Conservation (phyloP, 768 basidiomycete species). For the Lactarius quietus region DNA sequence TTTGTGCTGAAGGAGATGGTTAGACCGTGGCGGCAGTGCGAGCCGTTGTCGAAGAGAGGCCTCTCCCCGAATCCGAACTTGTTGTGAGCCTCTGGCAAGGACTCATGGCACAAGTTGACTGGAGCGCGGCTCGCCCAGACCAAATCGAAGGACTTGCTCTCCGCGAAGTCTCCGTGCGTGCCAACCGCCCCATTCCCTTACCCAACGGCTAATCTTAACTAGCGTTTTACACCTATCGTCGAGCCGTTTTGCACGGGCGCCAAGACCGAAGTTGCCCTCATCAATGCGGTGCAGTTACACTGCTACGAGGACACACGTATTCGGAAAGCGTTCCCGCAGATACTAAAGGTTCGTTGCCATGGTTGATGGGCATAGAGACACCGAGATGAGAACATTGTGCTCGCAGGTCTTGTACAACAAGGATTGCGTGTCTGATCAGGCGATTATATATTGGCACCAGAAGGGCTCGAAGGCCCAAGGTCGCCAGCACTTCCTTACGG, state of each 20-base stretch:
- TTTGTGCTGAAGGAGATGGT: background rate
- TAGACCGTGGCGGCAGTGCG: conserved; percentile 79
- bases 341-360: conserved; percentile 65
- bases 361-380: background rate
- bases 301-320: conserved; percentile 96
- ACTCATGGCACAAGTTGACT: conserved; percentile 83
- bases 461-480: conserved; percentile 97
- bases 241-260: conserved; percentile 87
- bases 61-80: conserved; percentile 84
- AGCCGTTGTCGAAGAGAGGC: conserved; percentile 64
- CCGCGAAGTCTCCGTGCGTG: conserved; percentile 75
- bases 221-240: conserved; percentile 83
- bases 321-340: conserved; percentile 92
- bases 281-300: conserved; percentile 93
- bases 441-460: conserved; percentile 97
- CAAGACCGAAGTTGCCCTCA: conserved; percentile 89
- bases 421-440: conserved; percentile 92
- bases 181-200: background rate
- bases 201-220: conserved; percentile 2
- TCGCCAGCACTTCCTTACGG: conserved; percentile 91
- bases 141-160: conserved; percentile 89
- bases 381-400: background rate
- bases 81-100: conserved; percentile 91
- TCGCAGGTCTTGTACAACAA: conserved; percentile 87
- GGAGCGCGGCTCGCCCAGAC: conserved; percentile 76